Percentiles rank a stretch among this genome's conserved stretches.
phyloP scores from a whole-genome alignment of 176 grass and related monocot genomes.

The Thalia dealbata region DNA sequence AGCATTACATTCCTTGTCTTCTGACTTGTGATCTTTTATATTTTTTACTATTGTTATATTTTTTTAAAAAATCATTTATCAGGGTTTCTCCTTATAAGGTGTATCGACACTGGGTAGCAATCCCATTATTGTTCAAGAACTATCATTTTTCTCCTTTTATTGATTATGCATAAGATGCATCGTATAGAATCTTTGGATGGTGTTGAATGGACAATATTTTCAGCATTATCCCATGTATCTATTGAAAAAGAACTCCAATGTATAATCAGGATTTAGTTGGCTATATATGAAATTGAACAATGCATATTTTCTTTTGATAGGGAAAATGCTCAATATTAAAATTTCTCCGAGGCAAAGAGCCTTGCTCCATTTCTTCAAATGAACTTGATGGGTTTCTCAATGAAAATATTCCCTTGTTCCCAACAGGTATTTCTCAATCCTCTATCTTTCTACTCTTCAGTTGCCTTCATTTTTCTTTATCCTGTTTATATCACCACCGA shows the following conservation, averaged over 20 bases:
- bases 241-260: not conserved
- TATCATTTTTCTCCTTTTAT: not conserved
- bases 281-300: too few relatives aligned
- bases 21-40: too few relatives aligned
- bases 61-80: too few relatives aligned
- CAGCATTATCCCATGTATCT: not conserved
- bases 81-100: too few relatives aligned
- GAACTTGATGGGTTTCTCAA: constrained; percentile 15
- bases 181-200: not conserved
- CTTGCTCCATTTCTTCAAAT: constrained; percentile 15
- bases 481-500: constrained; percentile 8
- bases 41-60: too few relatives aligned
- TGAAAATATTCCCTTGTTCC: constrained; percentile 18
- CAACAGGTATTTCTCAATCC: constrained; percentile 26
- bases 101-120: too few relatives aligned
- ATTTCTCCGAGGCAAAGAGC: constrained; percentile 42
- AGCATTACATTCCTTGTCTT: too few relatives aligned
- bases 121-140: not conserved
- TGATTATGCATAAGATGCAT: not conserved
- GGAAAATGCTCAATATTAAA: constrained; percentile 73
- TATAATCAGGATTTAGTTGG: not conserved
- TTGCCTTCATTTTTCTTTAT: constrained; percentile 2
- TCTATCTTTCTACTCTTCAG: not conserved
- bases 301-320: constrained; percentile 27
- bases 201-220: not conserved